Conservation (phyloP, 2,329 filamentous ascomycete genomes). For the Trichothecium sympodiale region DNA sequence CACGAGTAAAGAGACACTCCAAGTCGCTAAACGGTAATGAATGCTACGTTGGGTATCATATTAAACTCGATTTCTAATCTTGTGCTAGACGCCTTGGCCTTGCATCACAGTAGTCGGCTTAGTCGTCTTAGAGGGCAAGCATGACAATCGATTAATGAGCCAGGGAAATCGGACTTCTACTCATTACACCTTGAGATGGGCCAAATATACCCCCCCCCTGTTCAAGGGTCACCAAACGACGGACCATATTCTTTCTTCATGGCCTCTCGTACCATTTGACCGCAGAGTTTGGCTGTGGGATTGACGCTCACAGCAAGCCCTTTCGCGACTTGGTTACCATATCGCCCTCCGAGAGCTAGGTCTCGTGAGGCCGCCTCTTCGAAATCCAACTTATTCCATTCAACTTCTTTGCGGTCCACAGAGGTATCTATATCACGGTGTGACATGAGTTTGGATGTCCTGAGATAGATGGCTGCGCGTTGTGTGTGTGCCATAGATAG, state of each 20-base stretch:
- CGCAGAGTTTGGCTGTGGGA: constrained; percentile 58
- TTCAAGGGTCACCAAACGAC: constrained; percentile 23
- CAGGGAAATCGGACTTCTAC: too few species aligned
- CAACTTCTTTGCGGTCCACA: constrained; percentile 28
- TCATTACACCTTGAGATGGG: not conserved
- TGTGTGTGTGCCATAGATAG: constrained; percentile 63
- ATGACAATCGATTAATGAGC: too few species aligned
- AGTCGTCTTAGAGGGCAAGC: too few species aligned
- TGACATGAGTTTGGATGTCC: constrained; percentile 39
- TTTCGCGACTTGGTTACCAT: constrained; percentile 55
- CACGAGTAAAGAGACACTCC: constrained; percentile 37
- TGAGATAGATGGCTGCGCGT: constrained; percentile 52
- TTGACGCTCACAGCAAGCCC: constrained; percentile 54
- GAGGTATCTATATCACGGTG: constrained; percentile 26
- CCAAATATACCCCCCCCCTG: not conserved
- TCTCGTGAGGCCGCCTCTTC: constrained; percentile 52
- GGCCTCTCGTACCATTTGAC: constrained; percentile 56
- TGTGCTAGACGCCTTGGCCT: constrained; percentile 19
- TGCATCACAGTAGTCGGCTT: not conserved
- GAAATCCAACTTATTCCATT: constrained; percentile 44
- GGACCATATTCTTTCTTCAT: constrained; percentile 58
- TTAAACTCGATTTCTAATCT: not conserved
- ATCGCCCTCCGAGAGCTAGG: constrained; percentile 52
- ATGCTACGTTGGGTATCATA: not conserved
- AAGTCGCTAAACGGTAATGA: constrained; percentile 31